Base-by-base conservation (phyloP, 371 early-diverging fungal genomes). In the Polyrhizophydium stewartii region DNA sequence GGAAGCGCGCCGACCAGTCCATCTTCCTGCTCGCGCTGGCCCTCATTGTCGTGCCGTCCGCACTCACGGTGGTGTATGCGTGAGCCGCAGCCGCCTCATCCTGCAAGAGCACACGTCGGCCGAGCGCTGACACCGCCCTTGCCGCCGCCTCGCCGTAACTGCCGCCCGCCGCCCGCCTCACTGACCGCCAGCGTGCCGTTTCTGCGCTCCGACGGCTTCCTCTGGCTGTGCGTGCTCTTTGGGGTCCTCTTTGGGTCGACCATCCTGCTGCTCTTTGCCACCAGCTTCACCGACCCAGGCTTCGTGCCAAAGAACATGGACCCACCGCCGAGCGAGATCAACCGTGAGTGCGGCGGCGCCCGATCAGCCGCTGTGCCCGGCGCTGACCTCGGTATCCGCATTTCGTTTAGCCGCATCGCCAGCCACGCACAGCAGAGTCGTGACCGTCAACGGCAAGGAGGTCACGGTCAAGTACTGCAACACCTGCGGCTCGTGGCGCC, bases 261-360 rank as follows among this genome's bases (percentile, higher is more conserved):
- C 1, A 60, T 89, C 21, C 81, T 81, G 1, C 87, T 89, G 9
- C 89, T 93, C 87, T 76, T 90, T 50, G 87, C 84, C 70, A 85
- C 94, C 30, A 89, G 91, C n/a, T 88, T 89, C 78, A 88, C 87
- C 5, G 95, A 94, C 77, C 95, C 95, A 6, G 94, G 95, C 35
- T 87, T 87, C 77, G n/a, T n/a, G n/a, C n/a, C n/a, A n/a, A n/a
- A n/a, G n/a, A n/a, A n/a, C n/a, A n/a, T n/a, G n/a, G n/a, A n/a
- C n/a, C n/a, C n/a, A n/a, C n/a, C n/a, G n/a, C n/a, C n/a, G n/a
- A n/a, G n/a, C n/a, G n/a, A n/a, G n/a, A n/a, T n/a, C n/a, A n/a
- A n/a, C n/a, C n/a, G n/a, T n/a, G n/a, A n/a, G n/a, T n/a, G n/a
- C n/a, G n/a, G n/a, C n/a, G n/a, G n/a, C n/a, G n/a, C n/a, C n/a